Base-by-base conservation (phyloP, 2,329 filamentous ascomycete genomes). In the Diaporthe citriasiana region DNA sequence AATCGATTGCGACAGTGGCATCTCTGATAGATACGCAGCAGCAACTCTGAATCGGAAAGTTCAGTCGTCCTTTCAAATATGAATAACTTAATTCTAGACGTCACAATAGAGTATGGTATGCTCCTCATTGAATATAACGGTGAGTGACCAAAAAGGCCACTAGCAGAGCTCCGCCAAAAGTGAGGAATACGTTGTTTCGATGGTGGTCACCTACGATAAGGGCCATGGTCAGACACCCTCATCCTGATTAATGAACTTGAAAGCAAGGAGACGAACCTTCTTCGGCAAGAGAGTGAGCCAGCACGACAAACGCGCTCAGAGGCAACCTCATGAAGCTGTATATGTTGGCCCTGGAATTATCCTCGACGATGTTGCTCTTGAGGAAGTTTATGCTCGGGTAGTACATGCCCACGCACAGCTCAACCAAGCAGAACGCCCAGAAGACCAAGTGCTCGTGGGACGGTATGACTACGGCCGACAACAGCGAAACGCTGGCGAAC, bases 251-350 rank as follows among this genome's bases (percentile, higher is more conserved):
- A 7, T 15, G 3, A 19, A 6, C 1, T 42, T 7, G 30, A 15
- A 4, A 55, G 9, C 22, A 25, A 40, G 6, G 19, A 42, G 13
- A 74, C 79, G 9, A 72, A 82, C 85, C 85, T 76, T 87, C 87
- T 74, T 83, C 80, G 7, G 86, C 85, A 51, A 87, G 78, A 25
- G 82, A 81, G 66, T 89, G 81, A 10, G 84, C 84, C 27, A 85
- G 79, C 15, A 90, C 85, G 10, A 89, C 87, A 76, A 89, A 87
- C n/a, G 86, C 75, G 77, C 90, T 90, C 74, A 91, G 79, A 4
- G 90, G 90, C 27, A 91, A 82, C 40, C 90, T 85, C 78, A 92
- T 82, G 70, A 90, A 82, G 22, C 87, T 87, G 78, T 92, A 92
- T 22, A 91, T 84, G 56, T 85, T 86, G 4, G 86, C 88, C 56